A percentile compares a stretch with the other conserved stretches of the same genome.
Evolutionary conservation across 495 filamentous ascomycete genomes (phyloP).

Genomic region (Xylaria bambusicola): DNA sequence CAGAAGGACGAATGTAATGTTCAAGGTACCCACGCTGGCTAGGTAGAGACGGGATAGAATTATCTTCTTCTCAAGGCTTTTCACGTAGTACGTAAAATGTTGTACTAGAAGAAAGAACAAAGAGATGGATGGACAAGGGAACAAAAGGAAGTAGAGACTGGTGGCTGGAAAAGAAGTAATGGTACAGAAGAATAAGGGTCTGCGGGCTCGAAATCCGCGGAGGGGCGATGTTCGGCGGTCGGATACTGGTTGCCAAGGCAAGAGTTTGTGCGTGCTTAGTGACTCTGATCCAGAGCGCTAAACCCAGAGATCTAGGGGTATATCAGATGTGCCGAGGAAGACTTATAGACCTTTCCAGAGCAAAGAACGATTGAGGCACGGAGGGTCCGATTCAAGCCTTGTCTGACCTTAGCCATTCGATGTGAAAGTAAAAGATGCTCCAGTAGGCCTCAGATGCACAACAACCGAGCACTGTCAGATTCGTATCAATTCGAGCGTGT

Average conservation of each 20-base stretch:
- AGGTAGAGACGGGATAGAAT: background rate
- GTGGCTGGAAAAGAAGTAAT: background rate
- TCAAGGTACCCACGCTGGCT: background rate
- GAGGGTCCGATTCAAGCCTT: too few species aligned
- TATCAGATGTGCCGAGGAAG: too few species aligned
- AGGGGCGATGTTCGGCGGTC: constrained; percentile 6
- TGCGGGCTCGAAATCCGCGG: constrained; percentile 6
- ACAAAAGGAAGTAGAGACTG: background rate
- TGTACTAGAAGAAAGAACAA: background rate
- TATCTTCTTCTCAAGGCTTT: background rate
- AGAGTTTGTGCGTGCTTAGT: background rate
- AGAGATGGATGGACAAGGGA: background rate
- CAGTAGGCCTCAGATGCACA: too few species aligned
- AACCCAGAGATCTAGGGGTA: background rate
- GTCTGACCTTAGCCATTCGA: too few species aligned
- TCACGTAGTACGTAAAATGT: background rate
- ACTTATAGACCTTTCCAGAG: too few species aligned
- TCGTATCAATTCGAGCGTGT: background rate
- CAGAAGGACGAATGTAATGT: background rate
- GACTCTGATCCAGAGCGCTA: background rate
- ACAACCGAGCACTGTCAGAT: background rate
- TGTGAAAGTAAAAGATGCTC: too few species aligned
- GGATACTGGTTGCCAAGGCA: background rate
- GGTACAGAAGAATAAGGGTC: background rate
- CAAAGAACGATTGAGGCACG: too few species aligned